Percentiles rank a stretch among this genome's conserved stretches.
Evolutionary conservation across 169 alveolate species (phyloP).

Genomic region (Neospora caninum): DNA sequence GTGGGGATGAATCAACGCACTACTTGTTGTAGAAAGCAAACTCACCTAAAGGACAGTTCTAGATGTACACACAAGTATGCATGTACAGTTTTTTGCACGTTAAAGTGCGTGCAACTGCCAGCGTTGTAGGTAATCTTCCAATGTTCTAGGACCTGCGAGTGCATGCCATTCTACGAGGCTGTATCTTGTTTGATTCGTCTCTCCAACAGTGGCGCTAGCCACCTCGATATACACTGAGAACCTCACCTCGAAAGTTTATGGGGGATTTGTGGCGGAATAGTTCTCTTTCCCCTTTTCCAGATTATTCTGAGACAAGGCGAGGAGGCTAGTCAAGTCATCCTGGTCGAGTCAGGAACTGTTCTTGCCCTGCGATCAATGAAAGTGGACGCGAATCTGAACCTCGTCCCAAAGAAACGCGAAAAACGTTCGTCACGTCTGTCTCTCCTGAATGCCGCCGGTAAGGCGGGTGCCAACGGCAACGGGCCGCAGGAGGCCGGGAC

Average conservation of each 20-base stretch:
- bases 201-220: no score
- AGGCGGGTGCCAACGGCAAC: neutral
- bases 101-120: no score
- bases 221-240: no score
- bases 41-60: neutral
- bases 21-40: neutral
- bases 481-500: neutral
- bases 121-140: no score
- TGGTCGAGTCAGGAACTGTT: slow-evolving; percentile 47
- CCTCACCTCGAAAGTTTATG: no score
- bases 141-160: no score
- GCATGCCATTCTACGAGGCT: no score
- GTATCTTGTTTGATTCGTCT: no score
- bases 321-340: slow-evolving; percentile 46
- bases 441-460: neutral
- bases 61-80: neutral
- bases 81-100: neutral
- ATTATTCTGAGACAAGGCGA: slow-evolving; percentile 51
- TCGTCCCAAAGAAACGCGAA: neutral
- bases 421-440: neutral
- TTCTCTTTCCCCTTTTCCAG: neutral
- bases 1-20: neutral
- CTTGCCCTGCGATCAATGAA: slow-evolving; percentile 35
- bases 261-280: no score
- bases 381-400: neutral